A percentile compares a stretch with the other conserved stretches of the same genome.
These are phyloP conservation scores for Trichoderma citrinoviride DNA, from an alignment of 2,329 filamentous ascomycete genomes.

Conservation along the genomic window DNA sequence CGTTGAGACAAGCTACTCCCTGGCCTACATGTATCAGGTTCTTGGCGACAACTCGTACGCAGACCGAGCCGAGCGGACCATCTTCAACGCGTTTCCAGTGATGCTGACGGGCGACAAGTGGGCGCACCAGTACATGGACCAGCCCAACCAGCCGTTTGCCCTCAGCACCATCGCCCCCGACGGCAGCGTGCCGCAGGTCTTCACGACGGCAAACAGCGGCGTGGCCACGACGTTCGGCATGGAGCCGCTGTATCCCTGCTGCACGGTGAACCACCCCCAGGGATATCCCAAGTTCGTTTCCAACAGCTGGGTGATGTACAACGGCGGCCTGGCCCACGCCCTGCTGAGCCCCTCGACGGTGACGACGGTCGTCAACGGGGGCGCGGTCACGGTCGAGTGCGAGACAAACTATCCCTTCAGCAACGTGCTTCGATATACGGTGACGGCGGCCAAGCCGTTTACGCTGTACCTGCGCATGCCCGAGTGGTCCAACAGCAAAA, in stretches of 20 bases:
- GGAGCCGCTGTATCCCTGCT: slow-evolving; percentile 54
- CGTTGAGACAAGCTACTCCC: slow-evolving; percentile 36
- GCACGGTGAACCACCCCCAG: slow-evolving; percentile 58
- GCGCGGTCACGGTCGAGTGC: slow-evolving; percentile 41
- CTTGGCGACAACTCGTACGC: slow-evolving; percentile 41
- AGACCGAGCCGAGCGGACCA: slow-evolving; percentile 50
- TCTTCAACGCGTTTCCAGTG: slow-evolving; percentile 55
- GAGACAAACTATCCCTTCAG: slow-evolving; percentile 47
- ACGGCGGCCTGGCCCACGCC: slow-evolving; percentile 48
- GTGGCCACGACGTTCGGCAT: slow-evolving; percentile 45
- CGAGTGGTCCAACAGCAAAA: slow-evolving; percentile 24
- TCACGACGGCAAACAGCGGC: slow-evolving; percentile 47
- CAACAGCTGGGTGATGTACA: slow-evolving; percentile 45
- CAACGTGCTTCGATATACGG: slow-evolving; percentile 31
- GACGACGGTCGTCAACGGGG: slow-evolving; percentile 36
- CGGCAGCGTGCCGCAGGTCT: slow-evolving; percentile 33
- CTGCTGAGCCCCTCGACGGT: slow-evolving; percentile 48
- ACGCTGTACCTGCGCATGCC: slow-evolving; percentile 34
- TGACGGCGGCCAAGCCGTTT: slow-evolving; percentile 30
- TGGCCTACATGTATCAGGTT: slow-evolving; percentile 36
- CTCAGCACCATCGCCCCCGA: slow-evolving; percentile 39
- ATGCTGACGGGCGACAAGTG: slow-evolving; percentile 52
- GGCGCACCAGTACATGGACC: slow-evolving; percentile 54
- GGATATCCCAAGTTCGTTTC: slow-evolving; percentile 56
- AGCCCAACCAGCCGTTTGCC: slow-evolving; percentile 53